phyloP scores from a whole-genome alignment of 202 grass and related monocot genomes.

The Musa balbisiana region DNA sequence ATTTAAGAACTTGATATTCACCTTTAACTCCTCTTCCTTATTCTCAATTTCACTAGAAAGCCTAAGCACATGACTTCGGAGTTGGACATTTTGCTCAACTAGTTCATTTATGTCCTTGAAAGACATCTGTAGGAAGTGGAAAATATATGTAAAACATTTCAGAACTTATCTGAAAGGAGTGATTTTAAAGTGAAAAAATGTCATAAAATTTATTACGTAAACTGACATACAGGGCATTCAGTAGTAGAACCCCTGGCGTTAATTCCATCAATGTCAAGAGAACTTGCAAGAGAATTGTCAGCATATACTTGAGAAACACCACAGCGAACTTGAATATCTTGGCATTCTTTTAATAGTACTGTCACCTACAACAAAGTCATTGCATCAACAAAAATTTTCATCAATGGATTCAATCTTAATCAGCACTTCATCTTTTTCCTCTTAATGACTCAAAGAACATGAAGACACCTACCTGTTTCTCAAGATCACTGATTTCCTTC shows the following conservation, averaged over 20 bases:
- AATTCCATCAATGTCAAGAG: conserved; percentile 25
- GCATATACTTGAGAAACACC: conserved; percentile 40
- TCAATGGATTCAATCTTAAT: background rate
- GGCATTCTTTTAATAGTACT: conserved; percentile 92
- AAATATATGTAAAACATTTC: background rate
- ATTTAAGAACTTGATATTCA: conserved; percentile 22
- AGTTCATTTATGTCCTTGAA: conserved; percentile 81
- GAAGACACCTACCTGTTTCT: conserved; percentile 75
- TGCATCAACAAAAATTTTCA: background rate
- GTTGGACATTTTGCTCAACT: conserved; percentile 88
- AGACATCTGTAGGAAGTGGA: conserved; percentile 50
- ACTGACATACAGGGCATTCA: conserved; percentile 39
- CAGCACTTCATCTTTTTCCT: background rate
- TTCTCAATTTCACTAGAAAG: conserved; percentile 65
- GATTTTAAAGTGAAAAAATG: background rate
- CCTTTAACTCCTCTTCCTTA: conserved; percentile 73
- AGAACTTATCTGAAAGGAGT: background rate
- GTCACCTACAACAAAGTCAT: conserved; percentile 46
- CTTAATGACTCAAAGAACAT: background rate
- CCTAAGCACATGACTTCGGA: conserved; percentile 62
- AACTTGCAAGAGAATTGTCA: conserved; percentile 27
- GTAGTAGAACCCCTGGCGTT: conserved; percentile 9
- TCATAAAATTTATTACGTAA: background rate
- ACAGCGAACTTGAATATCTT: conserved; percentile 93
- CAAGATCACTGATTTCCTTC: conserved; percentile 73